Evolutionary conservation across 768 basidiomycete genomes (phyloP), one percentile per base, ranked within the genome.

Genomic region (Gymnopilus dilepis): DNA sequence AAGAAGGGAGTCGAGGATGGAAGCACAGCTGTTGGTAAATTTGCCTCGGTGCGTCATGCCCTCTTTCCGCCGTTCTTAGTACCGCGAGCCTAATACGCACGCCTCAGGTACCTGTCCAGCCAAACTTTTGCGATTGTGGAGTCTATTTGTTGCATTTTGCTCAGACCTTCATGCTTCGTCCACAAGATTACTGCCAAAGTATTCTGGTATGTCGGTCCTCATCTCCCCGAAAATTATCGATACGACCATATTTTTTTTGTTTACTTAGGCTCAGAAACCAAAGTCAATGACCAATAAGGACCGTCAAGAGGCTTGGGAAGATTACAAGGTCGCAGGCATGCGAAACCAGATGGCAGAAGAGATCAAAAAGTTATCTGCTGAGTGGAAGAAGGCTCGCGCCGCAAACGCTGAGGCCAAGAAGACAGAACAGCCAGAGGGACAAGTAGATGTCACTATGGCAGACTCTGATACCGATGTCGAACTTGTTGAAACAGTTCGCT

Each of bases 111-210:
- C 97, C 97, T 3, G 78, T 80, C 22, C 97, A 99, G 70, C 86
- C 87, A 15, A 98, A 99, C 70, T 92, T 80, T 64, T 92, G 89
- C 69, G 96, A 98, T 72, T 99, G 97, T 66, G 97, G 97, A 6
- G 72, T 97, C 28, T 99, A 93, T 73, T 81, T 99, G 12, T 78
- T 99, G 11, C 95, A 99, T 69, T 94, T 94, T 53, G 91, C 89
- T 7, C 79, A 87, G 66, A 86, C 84, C 0, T 92, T 99, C 70
- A 84, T 97, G 74, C 75, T 70, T 7, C 76, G 90, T 56, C 90
- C 94, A 0, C 69, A 73, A 0, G 70, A 75, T 17, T 85, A 88
- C 59, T 77, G 80, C 55, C 64, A 78, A 8, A 74, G 81, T 31
- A 88, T 93, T 48, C 69, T 80, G 62, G 82, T 82, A 67, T 30